Evolutionary conservation across 495 filamentous ascomycete species (phyloP).

Genomic region (Podospora conica): DNA sequence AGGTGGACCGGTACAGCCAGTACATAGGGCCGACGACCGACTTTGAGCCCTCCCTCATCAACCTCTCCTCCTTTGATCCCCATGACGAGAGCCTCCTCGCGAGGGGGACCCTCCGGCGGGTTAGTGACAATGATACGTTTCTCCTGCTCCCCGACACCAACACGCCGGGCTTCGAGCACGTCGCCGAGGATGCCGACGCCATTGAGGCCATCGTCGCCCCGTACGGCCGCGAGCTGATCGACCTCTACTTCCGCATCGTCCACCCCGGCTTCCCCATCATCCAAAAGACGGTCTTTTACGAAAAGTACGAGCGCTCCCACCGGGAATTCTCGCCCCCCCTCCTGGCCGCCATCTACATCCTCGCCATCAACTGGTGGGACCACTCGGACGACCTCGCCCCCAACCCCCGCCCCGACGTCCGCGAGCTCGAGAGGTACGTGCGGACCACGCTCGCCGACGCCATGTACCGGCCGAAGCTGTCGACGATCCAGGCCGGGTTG

Average conservation of each 20-base stretch:
- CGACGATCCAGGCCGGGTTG: conserved; percentile 86
- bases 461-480: conserved; percentile 80
- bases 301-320: conserved; percentile 71
- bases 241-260: conserved; percentile 80
- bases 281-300: conserved; percentile 79
- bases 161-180: conserved; percentile 55
- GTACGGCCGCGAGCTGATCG: conserved; percentile 72
- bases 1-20: conserved; percentile 55
- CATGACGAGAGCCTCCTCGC: conserved; percentile 65
- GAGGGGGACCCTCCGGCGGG: conserved; percentile 66
- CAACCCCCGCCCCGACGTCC: conserved; percentile 63
- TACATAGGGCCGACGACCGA: conserved; percentile 65
- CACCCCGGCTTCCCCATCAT: conserved; percentile 90
- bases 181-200: conserved; percentile 61
- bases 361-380: conserved; percentile 87
- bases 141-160: conserved; percentile 64
- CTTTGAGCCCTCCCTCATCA: conserved; percentile 66
- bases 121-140: conserved; percentile 79
- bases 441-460: conserved; percentile 66
- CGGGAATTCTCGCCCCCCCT: conserved; percentile 76
- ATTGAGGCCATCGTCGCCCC: conserved; percentile 80
- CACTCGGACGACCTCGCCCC: conserved; percentile 60
- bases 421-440: conserved; percentile 70
- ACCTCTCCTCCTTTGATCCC: conserved; percentile 63
- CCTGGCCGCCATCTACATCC: conserved; percentile 81